Conservation (phyloP, 1,284 basidiomycete species). For the Boletus sp. region DNA sequence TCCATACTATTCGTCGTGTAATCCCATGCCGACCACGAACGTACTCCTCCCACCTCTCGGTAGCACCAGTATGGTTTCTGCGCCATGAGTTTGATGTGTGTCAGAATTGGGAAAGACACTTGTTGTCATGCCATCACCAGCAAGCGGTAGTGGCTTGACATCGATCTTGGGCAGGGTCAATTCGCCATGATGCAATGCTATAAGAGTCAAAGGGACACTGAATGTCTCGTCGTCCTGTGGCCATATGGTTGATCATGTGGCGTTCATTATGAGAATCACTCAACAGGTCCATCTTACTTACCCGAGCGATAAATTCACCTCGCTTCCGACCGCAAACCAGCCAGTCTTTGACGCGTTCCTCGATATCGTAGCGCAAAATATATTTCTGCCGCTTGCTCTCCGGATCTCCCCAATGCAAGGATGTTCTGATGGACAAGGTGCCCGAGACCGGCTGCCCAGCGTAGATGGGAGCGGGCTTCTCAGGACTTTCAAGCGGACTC, state of each 20-base stretch:
- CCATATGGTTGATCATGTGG: conserved; percentile 7
- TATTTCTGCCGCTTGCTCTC: conserved; percentile 44
- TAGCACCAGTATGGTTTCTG: conserved; percentile 67
- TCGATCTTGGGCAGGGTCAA: conserved; percentile 66
- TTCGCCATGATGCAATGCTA: conserved; percentile 76
- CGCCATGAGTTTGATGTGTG: conserved; percentile 72
- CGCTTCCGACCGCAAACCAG: conserved; percentile 76
- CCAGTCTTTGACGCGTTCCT: conserved; percentile 76
- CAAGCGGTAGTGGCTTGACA: conserved; percentile 55
- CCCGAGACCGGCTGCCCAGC: conserved; percentile 77
- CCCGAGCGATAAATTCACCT: conserved; percentile 70
- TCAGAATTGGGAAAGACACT: conserved; percentile 60
- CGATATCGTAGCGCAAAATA: conserved; percentile 69
- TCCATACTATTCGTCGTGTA: conserved; percentile 20
- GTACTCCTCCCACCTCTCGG: conserved; percentile 77
- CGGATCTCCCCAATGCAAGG: conserved; percentile 67
- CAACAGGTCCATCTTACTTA: conserved; percentile 29
- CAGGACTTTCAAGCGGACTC: conserved; percentile 26
- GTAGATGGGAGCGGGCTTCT: conserved; percentile 48
- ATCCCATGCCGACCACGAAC: conserved; percentile 70
- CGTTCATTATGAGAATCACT: neutral
- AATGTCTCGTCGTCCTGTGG: conserved; percentile 55
- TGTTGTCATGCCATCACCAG: conserved; percentile 50
- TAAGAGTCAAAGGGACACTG: conserved; percentile 60
- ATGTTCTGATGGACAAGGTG: conserved; percentile 58